Evolutionary conservation across 176 grass and related monocot species (phyloP).

Genomic region (Avena sativa): DNA sequence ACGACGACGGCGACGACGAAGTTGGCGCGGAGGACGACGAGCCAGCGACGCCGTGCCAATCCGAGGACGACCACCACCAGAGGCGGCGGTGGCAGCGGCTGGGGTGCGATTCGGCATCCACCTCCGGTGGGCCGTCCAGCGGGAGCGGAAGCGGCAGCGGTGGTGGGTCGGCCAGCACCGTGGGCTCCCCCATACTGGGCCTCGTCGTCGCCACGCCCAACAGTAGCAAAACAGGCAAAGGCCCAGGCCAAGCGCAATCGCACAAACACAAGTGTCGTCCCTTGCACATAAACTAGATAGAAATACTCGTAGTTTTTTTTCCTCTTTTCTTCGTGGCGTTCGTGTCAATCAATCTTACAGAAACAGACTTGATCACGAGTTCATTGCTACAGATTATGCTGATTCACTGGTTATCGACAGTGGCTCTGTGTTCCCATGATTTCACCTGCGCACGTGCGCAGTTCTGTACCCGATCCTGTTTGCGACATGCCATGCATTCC

Average conservation of each 20-base stretch:
- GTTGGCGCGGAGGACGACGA: conserved; percentile 25
- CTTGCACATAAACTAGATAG: background rate
- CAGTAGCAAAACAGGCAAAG: background rate
- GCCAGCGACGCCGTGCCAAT: conserved; percentile 54
- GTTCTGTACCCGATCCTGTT: background rate
- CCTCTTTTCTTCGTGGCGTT: background rate
- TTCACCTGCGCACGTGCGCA: no score
- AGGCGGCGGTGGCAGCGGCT: conserved; percentile 1
- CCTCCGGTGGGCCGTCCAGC: conserved; percentile 54
- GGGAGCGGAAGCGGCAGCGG: conserved; percentile 44
- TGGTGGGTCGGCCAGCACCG: conserved; percentile 51
- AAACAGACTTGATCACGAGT: background rate
- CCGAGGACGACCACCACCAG: conserved; percentile 63
- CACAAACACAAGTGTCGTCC: conserved; percentile 31
- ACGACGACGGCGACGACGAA: background rate
- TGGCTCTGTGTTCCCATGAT: background rate
- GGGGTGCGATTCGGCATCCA: conserved; percentile 44
- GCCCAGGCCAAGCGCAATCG: background rate
- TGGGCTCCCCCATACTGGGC: conserved; percentile 57
- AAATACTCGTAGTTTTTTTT: background rate
- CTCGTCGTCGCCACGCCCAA: conserved; percentile 46
- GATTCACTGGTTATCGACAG: background rate
- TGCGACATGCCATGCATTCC: background rate
- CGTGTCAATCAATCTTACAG: conserved; percentile 6
- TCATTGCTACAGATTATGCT: background rate